phyloP scores from a whole-genome alignment of 2,329 filamentous ascomycete species.

The Pseudogymnoascus sp. region DNA sequence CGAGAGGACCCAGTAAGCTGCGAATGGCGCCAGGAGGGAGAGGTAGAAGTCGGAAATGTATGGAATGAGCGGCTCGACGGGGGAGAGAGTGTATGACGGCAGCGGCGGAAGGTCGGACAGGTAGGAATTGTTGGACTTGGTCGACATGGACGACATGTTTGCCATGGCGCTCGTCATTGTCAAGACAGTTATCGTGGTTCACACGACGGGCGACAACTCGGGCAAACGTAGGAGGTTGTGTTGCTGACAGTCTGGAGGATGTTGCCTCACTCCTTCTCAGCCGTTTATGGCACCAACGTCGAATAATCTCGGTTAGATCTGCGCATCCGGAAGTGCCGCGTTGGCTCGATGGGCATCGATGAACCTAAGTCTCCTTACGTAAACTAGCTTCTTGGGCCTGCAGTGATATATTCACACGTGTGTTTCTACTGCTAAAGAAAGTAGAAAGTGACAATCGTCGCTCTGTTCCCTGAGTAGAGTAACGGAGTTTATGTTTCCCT shows the following conservation, averaged over 20 bases:
- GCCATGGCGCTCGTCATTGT: slow-evolving; percentile 8
- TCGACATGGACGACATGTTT: slow-evolving; percentile 10
- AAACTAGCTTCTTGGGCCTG: slow-evolving; percentile 1
- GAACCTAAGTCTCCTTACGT: not conserved
- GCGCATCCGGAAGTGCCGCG: slow-evolving; percentile 8
- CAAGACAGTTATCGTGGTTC: slow-evolving; percentile 3
- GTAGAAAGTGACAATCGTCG: not conserved
- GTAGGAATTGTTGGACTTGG: slow-evolving; percentile 24
- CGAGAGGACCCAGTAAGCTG: slow-evolving; percentile 85
- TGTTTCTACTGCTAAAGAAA: not conserved
- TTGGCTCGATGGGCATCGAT: not conserved
- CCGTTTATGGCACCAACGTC: slow-evolving; percentile 8
- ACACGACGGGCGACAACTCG: slow-evolving; percentile 4
- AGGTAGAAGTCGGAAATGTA: slow-evolving; percentile 77
- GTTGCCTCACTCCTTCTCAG: not conserved
- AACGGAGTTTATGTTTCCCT: not conserved
- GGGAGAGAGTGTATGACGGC: slow-evolving; percentile 68
- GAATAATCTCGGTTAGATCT: slow-evolving; percentile 9
- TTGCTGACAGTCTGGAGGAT: not conserved
- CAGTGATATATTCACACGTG: not conserved
- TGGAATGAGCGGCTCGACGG: slow-evolving; percentile 64
- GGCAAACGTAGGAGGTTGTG: slow-evolving; percentile 1
- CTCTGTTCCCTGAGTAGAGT: not conserved
- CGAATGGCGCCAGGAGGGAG: slow-evolving; percentile 65
- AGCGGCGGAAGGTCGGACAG: slow-evolving; percentile 70